Conservation (phyloP, 768 basidiomycete genomes). For the Kockovaella imperatae region DNA sequence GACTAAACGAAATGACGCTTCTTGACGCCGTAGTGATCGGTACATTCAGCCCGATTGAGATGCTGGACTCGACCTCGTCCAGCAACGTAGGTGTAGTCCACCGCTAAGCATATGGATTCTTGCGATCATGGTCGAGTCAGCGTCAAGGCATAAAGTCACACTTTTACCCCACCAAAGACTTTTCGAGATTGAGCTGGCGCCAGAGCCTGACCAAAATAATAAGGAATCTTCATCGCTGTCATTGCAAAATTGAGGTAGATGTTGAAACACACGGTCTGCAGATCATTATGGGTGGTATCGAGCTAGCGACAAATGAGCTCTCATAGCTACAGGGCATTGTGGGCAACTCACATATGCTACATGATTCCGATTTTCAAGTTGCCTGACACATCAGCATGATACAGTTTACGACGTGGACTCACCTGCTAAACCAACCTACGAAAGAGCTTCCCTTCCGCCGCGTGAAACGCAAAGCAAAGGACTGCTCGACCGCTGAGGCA, state of each 20-base stretch:
- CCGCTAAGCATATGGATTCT: slow-evolving; percentile 16
- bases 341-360: slow-evolving; percentile 54
- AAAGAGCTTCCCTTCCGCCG: slow-evolving; percentile 23
- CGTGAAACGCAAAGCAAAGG: slow-evolving; percentile 27
- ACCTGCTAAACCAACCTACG: slow-evolving; percentile 34
- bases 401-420: not conserved
- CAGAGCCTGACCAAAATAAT: slow-evolving; percentile 54
- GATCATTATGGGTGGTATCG: slow-evolving; percentile 63
- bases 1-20: slow-evolving; percentile 25
- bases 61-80: slow-evolving; percentile 30
- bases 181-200: not conserved
- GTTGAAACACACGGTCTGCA: slow-evolving; percentile 61
- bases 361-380: slow-evolving; percentile 64
- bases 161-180: slow-evolving; percentile 15
- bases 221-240: slow-evolving; percentile 76
- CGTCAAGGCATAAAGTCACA: not conserved
- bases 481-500: slow-evolving; percentile 4
- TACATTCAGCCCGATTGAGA: not conserved
- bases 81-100: slow-evolving; percentile 29
- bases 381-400: slow-evolving; percentile 7
- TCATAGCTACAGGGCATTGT: not conserved
- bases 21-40: slow-evolving; percentile 15
- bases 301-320: slow-evolving; percentile 39
- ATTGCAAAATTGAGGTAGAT: slow-evolving; percentile 79
- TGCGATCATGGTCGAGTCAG: not conserved